phyloP scores from a whole-genome alignment of 352 stramenopile genomes.

The Paralagenidium karlingii region DNA sequence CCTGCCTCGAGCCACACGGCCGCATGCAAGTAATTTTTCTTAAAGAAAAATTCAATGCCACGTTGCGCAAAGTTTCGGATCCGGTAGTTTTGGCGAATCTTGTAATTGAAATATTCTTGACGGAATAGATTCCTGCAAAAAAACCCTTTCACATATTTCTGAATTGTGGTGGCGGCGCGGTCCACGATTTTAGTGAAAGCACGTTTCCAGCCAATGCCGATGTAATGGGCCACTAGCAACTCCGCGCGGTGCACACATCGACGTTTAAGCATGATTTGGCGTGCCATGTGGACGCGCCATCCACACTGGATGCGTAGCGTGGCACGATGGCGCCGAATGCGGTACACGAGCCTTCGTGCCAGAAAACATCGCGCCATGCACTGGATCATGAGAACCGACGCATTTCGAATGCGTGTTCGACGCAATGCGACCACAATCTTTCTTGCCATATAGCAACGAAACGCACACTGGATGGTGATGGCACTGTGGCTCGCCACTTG shows the following conservation, averaged over 20 bases:
- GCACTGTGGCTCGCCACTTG: too few relatives aligned
- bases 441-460: too few relatives aligned
- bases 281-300: conserved; percentile 24
- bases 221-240: conserved; percentile 6
- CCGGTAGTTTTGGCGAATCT: too few relatives aligned
- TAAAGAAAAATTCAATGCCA: too few relatives aligned
- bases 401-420: too few relatives aligned
- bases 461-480: too few relatives aligned
- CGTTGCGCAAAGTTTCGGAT: too few relatives aligned
- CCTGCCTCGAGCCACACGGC: conserved; percentile 15
- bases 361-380: too few relatives aligned
- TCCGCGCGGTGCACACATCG: conserved; percentile 9
- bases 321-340: conserved; percentile 14
- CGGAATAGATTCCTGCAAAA: conserved; percentile 18
- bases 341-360: conserved; percentile 11
- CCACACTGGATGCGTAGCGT: conserved; percentile 25
- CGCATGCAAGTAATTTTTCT: too few relatives aligned
- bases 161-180: conserved; percentile 16
- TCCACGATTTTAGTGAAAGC: conserved; percentile 10
- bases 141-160: conserved; percentile 17
- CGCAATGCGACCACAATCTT: too few relatives aligned
- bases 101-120: conserved; percentile 15
- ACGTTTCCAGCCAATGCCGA: conserved; percentile 7
- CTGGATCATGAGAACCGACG: too few relatives aligned
- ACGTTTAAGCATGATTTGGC: conserved; percentile 6